Evolutionary conservation across 371 early-diverging fungal genomes (phyloP).

Genomic region (Rhizomucor pusillus): DNA sequence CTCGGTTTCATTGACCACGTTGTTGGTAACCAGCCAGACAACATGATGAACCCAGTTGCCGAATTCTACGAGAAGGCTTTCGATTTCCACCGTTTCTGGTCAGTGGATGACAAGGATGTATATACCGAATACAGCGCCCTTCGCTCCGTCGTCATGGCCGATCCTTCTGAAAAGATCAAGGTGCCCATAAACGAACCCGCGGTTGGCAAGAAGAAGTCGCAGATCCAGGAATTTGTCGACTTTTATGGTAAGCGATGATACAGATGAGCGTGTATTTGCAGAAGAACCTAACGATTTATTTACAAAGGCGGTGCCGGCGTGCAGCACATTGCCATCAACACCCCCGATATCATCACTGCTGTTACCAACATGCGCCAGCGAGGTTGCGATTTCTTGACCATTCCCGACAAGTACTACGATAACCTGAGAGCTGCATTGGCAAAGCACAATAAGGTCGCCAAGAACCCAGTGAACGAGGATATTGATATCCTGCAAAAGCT

Average conservation of each 20-base stretch:
- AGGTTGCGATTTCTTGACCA: slow-evolving; percentile 88
- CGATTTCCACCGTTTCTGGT: slow-evolving; percentile 98
- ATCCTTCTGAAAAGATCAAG: slow-evolving; percentile 88
- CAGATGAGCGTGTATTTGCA: neutral
- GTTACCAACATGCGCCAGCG: slow-evolving; percentile 79
- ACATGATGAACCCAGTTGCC: slow-evolving; percentile 84
- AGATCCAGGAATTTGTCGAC: slow-evolving; percentile 97
- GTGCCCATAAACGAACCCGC: slow-evolving; percentile 99
- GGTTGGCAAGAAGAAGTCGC: slow-evolving; percentile 89
- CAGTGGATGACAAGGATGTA: slow-evolving; percentile 95
- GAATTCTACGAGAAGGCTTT: slow-evolving; percentile 84
- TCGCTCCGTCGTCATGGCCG: slow-evolving; percentile 96
- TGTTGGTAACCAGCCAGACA: slow-evolving; percentile 94
- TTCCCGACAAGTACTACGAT: slow-evolving; percentile 91
- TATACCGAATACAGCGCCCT: slow-evolving; percentile 94
- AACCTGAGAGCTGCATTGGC: slow-evolving; percentile 71
- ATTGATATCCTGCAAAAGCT: slow-evolving; percentile 79
- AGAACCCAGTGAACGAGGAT: slow-evolving; percentile 77
- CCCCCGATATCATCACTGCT: slow-evolving; percentile 79
- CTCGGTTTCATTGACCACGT: slow-evolving; percentile 87
- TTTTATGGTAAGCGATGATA: slow-evolving; percentile 67
- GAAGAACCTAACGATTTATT: neutral
- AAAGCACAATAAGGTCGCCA: slow-evolving; percentile 52
- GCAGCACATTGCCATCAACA: slow-evolving; percentile 95
- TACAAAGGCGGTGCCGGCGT: slow-evolving; percentile 75